Evolutionary conservation across 2,329 filamentous ascomycete species (phyloP), one percentile per base, ranked within the genome.

Genomic region (Lecanosticta acicola): DNA sequence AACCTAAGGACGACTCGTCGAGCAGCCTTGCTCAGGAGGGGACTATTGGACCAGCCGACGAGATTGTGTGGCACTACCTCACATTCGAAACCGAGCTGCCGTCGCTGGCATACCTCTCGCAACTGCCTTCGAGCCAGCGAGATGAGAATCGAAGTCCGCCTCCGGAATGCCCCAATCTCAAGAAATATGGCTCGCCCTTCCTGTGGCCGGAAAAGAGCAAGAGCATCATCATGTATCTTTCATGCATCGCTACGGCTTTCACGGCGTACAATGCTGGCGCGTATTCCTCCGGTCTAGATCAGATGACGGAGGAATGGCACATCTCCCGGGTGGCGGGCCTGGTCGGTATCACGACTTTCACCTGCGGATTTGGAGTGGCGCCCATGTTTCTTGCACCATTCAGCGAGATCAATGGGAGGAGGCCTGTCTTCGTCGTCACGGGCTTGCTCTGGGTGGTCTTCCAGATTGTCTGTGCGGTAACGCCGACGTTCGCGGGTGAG

Each of bases 361-460:
- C 87, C 37, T 60, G 76, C 26, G 89, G 90, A 3, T 95, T 95
- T 56, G 87, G 78, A 0, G 66, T 89, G 18, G 85, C 87, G 0
- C 90, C 90, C 0, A 95, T 96, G 89, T 74, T 87, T 1, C 76
- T 95, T 0, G 90, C 90, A 0, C 90, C 90, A 0, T 84, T 95
- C 54, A 46, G 41, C 13, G 90, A 96, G 67, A 84, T 94, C 62
- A 88, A 93, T 66, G 90, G 90, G 3, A 80, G 90, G 2, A 81
- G 87, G 45, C 87, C 89, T 0, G 85, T 94, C 26, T 93, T 95
- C 59, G 74, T 90, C 18, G 72, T 74, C 1, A 83, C 85, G 7
- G 88, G 88, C 0, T 61, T 84, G 13, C 61, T 94, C 1, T 93
- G 85, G 58, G 78, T 87, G 3, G 66, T 79, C 41, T 85, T 81